phyloP scores from a whole-genome alignment of 2,329 filamentous ascomycete species.

The Xylariaceae sp. region DNA sequence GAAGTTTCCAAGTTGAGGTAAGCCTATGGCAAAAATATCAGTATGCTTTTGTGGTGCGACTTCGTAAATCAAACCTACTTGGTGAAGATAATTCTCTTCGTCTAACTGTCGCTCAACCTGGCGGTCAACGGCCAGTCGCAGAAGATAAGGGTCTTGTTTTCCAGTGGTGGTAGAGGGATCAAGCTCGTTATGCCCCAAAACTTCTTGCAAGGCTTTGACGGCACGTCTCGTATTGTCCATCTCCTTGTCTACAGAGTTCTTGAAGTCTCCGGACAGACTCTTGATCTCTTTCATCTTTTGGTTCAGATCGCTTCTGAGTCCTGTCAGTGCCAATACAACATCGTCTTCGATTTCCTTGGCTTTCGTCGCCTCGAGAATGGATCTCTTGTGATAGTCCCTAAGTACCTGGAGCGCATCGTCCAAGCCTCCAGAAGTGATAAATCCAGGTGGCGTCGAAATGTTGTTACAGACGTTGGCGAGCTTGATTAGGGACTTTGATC shows the following conservation, averaged over 20 bases:
- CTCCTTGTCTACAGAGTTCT: conserved; percentile 94
- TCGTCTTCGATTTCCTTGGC: conserved; percentile 88
- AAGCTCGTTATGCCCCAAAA: conserved; percentile 73
- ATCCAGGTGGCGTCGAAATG: conserved; percentile 68
- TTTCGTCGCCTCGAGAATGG: conserved; percentile 79
- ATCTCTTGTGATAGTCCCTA: conserved; percentile 76
- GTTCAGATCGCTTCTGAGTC: conserved; percentile 80
- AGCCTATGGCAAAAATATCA: conserved; percentile 54
- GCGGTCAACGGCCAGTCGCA: conserved; percentile 80
- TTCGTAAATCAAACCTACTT: conserved; percentile 54
- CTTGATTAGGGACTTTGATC: conserved; percentile 78
- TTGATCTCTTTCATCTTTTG: conserved; percentile 99
- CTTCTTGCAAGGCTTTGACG: conserved; percentile 78
- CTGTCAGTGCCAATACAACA: conserved; percentile 82
- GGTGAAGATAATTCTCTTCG: conserved; percentile 95
- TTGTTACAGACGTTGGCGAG: conserved; percentile 83
- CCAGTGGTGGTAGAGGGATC: conserved; percentile 74
- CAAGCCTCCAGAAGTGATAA: conserved; percentile 79
- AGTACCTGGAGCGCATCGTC: conserved; percentile 82
- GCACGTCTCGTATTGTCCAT: conserved; percentile 80
- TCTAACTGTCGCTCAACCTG: conserved; percentile 91
- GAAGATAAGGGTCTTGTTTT: conserved; percentile 88
- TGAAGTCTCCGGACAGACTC: conserved; percentile 88
- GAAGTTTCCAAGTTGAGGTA: conserved; percentile 94
- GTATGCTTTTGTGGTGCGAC: conserved; percentile 2